phyloP scores from a whole-genome alignment of 129 eudicot genomes.

The Pulicaria dysenterica region DNA sequence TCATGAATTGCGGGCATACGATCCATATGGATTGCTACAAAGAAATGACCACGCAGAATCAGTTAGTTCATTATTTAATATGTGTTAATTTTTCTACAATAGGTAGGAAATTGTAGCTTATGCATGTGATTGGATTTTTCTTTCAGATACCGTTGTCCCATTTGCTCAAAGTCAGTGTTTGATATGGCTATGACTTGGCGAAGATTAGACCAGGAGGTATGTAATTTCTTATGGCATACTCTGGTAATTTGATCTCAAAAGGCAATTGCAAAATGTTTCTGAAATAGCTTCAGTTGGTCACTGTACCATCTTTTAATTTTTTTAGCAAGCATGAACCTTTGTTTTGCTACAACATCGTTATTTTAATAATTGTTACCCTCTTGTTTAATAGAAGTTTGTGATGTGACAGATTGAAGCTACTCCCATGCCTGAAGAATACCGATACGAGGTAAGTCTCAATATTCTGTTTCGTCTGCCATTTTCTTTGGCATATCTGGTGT shows the following conservation, averaged over 20 bases:
- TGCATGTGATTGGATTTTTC: slow-evolving; percentile 6
- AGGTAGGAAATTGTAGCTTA: slow-evolving; percentile 14
- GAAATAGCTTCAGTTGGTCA: background rate
- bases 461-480: background rate
- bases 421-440: slow-evolving; percentile 83
- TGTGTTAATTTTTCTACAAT: background rate
- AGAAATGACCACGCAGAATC: slow-evolving; percentile 66
- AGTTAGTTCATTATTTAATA: slow-evolving; percentile 43
- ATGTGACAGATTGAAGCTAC: slow-evolving; percentile 73
- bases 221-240: background rate
- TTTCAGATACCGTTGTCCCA: slow-evolving; percentile 90
- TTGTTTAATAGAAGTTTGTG: slow-evolving; percentile 18
- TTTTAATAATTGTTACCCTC: background rate
- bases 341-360: background rate
- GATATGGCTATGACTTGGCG: slow-evolving; percentile 58
- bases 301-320: background rate
- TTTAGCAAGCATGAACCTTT: background rate
- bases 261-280: background rate
- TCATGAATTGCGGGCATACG: slow-evolving; percentile 86
- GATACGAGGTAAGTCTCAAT: slow-evolving; percentile 59
- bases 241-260: background rate
- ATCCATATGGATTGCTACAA: slow-evolving; percentile 66
- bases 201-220: slow-evolving; percentile 84
- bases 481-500: slow-evolving; percentile 2
- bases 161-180: slow-evolving; percentile 72